Base-by-base conservation (phyloP, 2,329 filamentous ascomycete species). In the Fusarium tjaetaba region DNA sequence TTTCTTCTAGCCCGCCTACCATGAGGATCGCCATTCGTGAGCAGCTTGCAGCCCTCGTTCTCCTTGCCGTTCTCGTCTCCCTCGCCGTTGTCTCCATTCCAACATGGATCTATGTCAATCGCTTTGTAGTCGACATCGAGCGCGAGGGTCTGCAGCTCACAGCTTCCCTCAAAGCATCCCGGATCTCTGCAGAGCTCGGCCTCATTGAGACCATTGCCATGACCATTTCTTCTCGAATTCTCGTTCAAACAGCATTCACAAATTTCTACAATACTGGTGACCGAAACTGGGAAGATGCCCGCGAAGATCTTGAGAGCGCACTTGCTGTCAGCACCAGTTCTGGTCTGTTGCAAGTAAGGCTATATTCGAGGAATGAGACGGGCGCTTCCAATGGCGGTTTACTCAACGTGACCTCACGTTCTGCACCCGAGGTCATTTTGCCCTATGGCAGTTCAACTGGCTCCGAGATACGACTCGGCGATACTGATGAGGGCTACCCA, bases 1-100 rank as follows among this genome's bases (percentile, higher is more conserved):
- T 70, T 65, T 67, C 53, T 71, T 69, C 57, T 77, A 79, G 69
- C 70, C 75, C 76, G 73, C 73, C 77, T 70, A 81, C 63, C 66
- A 96, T 97, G 94, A 91, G 94, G 82, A 90, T 97, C 81, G 92
- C 93, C 65, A 97, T 97, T 79, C 90, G 94, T 76, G 92, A 95
- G 84, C 95, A 98, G 88, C 88, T 98, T 77, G 94, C 91, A 75
- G 87, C 91, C 81, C 87, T 97, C 73, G 94, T 97, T 78, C 86
- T 96, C 73, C 80, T 94, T 68, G 90, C 93, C 68, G 91, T 94
- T 55, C 88, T 97, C 65, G 84, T 93, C 65, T 91, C 92, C 61
- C 88, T 97, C 70, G 90, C 92, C 62, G 90, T 97, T 70, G 88
- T 97, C 70, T 91, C 94, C 22, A 89, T 97, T 71, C 94, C 95